These are phyloP conservation scores for Theileria parva DNA, from an alignment of 169 alveolate genomes.

Conservation along the genomic window DNA sequence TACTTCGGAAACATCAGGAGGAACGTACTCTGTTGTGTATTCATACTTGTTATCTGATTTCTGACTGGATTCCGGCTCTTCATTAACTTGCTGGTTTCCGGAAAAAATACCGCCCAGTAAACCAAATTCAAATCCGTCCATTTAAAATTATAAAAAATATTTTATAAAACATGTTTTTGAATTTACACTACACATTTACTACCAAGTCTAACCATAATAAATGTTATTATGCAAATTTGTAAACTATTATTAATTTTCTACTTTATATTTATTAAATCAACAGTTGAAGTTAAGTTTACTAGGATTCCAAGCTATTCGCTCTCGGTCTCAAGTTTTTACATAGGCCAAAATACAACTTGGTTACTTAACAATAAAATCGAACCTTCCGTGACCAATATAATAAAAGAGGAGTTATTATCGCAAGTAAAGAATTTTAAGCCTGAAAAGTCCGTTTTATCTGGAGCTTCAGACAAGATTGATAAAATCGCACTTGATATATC, in stretches of 20 bases:
- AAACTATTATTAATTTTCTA: neutral
- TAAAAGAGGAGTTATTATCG: constrained; percentile 15
- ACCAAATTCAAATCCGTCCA: constrained; percentile 67
- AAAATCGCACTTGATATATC: constrained; percentile 19
- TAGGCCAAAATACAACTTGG: neutral
- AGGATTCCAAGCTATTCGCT: neutral
- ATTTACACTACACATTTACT: constrained; percentile 10
- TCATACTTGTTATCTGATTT: constrained; percentile 24
- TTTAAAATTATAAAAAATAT: constrained; percentile 13
- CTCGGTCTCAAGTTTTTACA: neutral
- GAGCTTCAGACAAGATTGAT: neutral
- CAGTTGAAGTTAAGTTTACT: neutral
- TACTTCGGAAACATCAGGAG: constrained; percentile 56
- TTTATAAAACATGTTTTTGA: neutral
- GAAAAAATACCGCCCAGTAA: constrained; percentile 65
- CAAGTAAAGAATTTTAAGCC: constrained; percentile 4
- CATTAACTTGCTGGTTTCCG: constrained; percentile 20
- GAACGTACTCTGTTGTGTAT: constrained; percentile 49
- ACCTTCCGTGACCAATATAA: neutral
- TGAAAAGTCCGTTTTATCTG: neutral
- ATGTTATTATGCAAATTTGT: neutral
- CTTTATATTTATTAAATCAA: neutral
- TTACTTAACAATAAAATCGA: neutral
- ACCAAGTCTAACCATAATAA: neutral
- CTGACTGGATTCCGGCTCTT: constrained; percentile 37